Evolutionary conservation across 352 stramenopile genomes (phyloP).

Genomic region (Phytophthora uliginosa): DNA sequence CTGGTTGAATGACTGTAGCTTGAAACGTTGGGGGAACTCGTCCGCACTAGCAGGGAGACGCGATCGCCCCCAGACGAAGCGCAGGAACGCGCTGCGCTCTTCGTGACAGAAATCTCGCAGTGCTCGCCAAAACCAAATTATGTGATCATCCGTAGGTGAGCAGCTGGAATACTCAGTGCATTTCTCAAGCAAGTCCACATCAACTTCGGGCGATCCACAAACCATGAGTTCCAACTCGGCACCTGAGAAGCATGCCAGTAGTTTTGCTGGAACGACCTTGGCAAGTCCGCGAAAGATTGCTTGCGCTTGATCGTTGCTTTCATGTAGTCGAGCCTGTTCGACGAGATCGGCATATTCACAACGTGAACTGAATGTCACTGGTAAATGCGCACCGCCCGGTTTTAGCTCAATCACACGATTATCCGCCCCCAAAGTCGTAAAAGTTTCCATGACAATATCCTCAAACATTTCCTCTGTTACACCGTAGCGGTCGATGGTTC

Average conservation of each 20-base stretch:
- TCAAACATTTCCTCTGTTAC: conserved; percentile 91
- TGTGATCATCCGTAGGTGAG: conserved; percentile 72
- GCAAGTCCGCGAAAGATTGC: conserved; percentile 69
- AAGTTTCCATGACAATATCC: conserved; percentile 93
- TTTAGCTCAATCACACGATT: conserved; percentile 84
- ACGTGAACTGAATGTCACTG: conserved; percentile 86
- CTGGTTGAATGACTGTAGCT: conserved; percentile 91
- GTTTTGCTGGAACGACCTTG: conserved; percentile 78
- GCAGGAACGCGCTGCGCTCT: conserved; percentile 87
- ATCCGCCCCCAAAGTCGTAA: conserved; percentile 91
- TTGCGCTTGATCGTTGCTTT: conserved; percentile 71
- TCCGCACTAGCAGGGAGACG: conserved; percentile 82
- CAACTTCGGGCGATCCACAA: conserved; percentile 83
- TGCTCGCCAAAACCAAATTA: conserved; percentile 91
- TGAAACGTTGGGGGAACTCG: conserved; percentile 93
- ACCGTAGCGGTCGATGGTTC: conserved; percentile 79
- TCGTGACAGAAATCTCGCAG: conserved; percentile 84
- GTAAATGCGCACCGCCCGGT: conserved; percentile 58
- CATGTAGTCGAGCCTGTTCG: conserved; percentile 81
- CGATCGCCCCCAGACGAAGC: conserved; percentile 94
- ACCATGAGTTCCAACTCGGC: conserved; percentile 88
- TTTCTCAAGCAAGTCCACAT: conserved; percentile 81
- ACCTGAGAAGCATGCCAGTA: conserved; percentile 86
- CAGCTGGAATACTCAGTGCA: conserved; percentile 93
- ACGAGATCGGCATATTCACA: conserved; percentile 87